Conservation (phyloP, 306 rosid genomes). For the Notholithocarpus densiflorus region DNA sequence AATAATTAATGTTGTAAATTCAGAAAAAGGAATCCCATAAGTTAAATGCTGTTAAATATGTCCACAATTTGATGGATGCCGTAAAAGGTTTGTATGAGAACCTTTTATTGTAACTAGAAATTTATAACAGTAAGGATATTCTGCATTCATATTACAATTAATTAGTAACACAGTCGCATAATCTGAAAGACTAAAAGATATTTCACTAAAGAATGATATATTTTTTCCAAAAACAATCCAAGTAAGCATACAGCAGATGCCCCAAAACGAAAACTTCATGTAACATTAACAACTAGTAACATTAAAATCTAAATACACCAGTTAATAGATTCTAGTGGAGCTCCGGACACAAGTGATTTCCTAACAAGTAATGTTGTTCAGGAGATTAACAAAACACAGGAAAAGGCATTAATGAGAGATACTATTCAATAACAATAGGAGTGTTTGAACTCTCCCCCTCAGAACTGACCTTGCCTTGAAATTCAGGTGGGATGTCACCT, state of each 20-base stretch:
- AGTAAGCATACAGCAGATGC: not conserved
- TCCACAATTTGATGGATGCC: no score
- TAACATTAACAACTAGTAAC: not conserved
- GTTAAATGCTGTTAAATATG: no score
- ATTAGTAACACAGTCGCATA: not conserved
- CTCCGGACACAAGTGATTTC: not conserved
- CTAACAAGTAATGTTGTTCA: not conserved
- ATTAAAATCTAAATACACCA: not conserved
- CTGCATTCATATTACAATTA: constrained; percentile 24
- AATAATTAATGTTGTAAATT: no score
- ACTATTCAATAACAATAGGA: constrained; percentile 38
- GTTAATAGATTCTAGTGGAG: not conserved
- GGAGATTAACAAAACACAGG: not conserved
- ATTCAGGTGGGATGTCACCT: constrained; percentile 53
- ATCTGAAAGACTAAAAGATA: not conserved
- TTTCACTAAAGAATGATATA: not conserved
- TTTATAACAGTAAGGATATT: no score
- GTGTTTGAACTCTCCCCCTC: constrained; percentile 22
- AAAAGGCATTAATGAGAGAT: not conserved
- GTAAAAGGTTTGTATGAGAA: no score
- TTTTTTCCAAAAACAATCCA: not conserved
- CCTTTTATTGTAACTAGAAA: no score
- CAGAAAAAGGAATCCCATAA: no score
- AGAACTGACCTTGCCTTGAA: constrained; percentile 5
- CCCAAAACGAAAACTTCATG: not conserved